Percentiles rank a stretch among this genome's conserved stretches.
These are phyloP conservation scores for Salpingoeca rosetta DNA, from an alignment of 78 protist species.

Conservation along the genomic window DNA sequence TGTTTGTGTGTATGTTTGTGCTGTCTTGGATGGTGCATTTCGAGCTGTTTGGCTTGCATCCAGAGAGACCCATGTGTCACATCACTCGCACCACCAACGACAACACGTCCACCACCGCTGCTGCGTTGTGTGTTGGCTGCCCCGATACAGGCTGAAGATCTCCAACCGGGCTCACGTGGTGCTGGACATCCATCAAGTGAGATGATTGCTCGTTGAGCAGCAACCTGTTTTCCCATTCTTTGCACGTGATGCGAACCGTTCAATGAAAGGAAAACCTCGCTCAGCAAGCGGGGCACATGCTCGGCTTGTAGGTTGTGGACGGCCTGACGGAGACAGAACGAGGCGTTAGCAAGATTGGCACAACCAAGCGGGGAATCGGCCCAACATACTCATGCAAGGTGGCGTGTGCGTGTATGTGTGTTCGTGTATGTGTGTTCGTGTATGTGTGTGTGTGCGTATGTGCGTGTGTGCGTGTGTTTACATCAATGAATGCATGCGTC, in stretches of 20 bases:
- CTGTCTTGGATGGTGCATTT: no score
- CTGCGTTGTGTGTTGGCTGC: no score
- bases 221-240: not conserved
- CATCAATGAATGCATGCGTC: no score
- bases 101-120: no score
- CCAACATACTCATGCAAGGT: slow-evolving; percentile 75
- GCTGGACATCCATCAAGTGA: slow-evolving; percentile 66
- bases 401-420: no score
- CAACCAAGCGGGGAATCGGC: slow-evolving; percentile 84
- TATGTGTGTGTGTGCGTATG: no score
- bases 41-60: not conserved
- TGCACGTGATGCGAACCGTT: not conserved
- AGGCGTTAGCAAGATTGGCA: slow-evolving; percentile 22
- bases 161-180: slow-evolving; percentile 87
- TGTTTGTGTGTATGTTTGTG: not conserved
- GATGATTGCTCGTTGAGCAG: not conserved
- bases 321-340: not conserved
- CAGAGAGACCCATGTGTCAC: not conserved
- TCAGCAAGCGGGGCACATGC: no score
- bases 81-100: not conserved
- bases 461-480: no score
- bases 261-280: not conserved
- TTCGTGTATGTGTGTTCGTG: no score
- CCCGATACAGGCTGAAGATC: slow-evolving; percentile 7
- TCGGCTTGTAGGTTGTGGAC: no score